Base-by-base conservation (phyloP, 805 yeast genomes). In the Hyphopichia homilentoma region DNA sequence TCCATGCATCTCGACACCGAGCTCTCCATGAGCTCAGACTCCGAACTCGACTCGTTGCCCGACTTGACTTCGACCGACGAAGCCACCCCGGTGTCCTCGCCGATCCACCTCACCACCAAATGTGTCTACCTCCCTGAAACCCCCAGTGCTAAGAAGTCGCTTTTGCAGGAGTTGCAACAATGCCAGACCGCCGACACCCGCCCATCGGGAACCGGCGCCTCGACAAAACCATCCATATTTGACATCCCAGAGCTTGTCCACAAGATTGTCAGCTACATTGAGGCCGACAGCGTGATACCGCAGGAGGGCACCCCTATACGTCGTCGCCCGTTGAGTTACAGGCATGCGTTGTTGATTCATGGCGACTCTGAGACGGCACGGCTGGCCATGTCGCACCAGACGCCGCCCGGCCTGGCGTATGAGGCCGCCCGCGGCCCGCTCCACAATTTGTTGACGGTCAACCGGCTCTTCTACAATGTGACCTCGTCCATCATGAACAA, bases 241-340 rank as follows among this genome's bases (percentile, higher is more conserved):
- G 65, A 68, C 31, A 78, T 82, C 21, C 95, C 96, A 0, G 96
- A 87, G 54, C 80, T 87, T 32, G 63, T 87, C 11, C 56, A 66
- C 39, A 65, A 68, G 34, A 83, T 87, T 8, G 56, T 85, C 15
- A 59, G 64, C 16, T 76, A 65, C 49, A 81, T 82, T n/a, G 87
- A 82, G 35, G 55, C 61, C 16, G 74, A 69, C 38, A 50, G 48
- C 35, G 63, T 70, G 1, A 62, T 79, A n/a, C 90, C 90, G 2
- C 72, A 66, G 27, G 90, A 84, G 47, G 52, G 57, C 11, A 52
- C 76, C 0, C 82, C 84, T 29, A 50, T 68, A 2, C 65, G 90
- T 44, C 69, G 94, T 45, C 74, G 73, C 39, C 94, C 95, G 6
- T 59, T 80, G 47, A 78, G 84, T 2, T 71, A 67, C 32, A 67